phyloP scores from a whole-genome alignment of 192 early-diverging fungal genomes.

The Podila epigama region DNA sequence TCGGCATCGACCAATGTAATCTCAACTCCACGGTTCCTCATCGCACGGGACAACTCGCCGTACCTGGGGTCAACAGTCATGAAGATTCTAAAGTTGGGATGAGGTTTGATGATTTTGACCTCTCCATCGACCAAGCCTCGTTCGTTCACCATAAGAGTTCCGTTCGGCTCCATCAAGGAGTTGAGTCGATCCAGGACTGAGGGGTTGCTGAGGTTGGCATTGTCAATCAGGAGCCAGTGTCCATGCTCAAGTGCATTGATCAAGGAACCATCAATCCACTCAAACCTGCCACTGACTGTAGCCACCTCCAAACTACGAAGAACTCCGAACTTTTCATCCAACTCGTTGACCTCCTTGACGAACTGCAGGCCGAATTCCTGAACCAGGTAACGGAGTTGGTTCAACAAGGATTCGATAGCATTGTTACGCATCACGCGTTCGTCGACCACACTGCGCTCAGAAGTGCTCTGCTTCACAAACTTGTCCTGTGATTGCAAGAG shows the following conservation, averaged over 20 bases:
- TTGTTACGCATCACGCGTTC: slow-evolving; percentile 42
- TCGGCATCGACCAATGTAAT: slow-evolving; percentile 70
- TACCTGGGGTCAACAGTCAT: slow-evolving; percentile 93
- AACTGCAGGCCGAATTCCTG: slow-evolving; percentile 44
- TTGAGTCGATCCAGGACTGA: slow-evolving; percentile 97
- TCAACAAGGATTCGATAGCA: slow-evolving; percentile 27
- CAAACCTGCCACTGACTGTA: slow-evolving; percentile 83
- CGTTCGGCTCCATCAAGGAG: slow-evolving; percentile 88
- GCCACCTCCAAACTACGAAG: slow-evolving; percentile 55
- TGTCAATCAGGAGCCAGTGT: slow-evolving; percentile 94
- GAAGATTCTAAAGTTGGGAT: slow-evolving; percentile 92
- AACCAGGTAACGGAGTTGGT: slow-evolving; percentile 41
- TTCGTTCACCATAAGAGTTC: slow-evolving; percentile 89
- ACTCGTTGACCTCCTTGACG: slow-evolving; percentile 18
- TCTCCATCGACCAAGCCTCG: slow-evolving; percentile 84
- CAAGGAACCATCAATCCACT: slow-evolving; percentile 97
- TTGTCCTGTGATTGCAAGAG: slow-evolving; percentile 35
- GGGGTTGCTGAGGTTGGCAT: slow-evolving; percentile 94
- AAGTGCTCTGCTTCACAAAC: slow-evolving; percentile 17
- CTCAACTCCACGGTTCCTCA: slow-evolving; percentile 98
- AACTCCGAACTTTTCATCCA: slow-evolving; percentile 40
- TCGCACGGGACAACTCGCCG: slow-evolving; percentile 95
- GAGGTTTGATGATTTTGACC: slow-evolving; percentile 79
- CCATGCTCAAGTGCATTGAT: slow-evolving; percentile 90
- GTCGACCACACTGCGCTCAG: slow-evolving; percentile 21